phyloP scores from a whole-genome alignment of 257 asterid species.

The Solanum clarkiae region DNA sequence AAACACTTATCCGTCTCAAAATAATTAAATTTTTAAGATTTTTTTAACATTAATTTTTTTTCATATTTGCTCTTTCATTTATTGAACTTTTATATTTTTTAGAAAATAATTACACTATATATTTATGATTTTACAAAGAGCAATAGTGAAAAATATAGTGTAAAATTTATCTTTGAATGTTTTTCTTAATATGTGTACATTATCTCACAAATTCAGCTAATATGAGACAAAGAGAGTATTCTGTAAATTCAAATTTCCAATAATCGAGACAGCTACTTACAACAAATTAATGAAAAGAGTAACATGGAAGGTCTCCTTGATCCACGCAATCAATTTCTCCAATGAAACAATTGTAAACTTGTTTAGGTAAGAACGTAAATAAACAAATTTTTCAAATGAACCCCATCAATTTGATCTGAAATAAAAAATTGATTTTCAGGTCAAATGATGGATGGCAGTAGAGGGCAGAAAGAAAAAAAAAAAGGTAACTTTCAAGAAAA shows the following conservation, averaged over 20 bases:
- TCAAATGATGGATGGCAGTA: slow-evolving; percentile 1
- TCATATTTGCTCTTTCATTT: too few relatives aligned
- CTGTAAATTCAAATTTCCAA: not conserved
- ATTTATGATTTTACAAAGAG: too few relatives aligned
- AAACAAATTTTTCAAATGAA: slow-evolving; percentile 16
- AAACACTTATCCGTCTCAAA: too few relatives aligned
- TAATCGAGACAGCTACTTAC: not conserved
- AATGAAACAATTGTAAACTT: slow-evolving; percentile 7
- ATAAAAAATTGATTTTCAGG: slow-evolving; percentile 4
- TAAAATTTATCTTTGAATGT: too few relatives aligned
- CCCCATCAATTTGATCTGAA: slow-evolving; percentile 16
- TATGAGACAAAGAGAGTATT: too few relatives aligned
- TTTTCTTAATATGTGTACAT: too few relatives aligned
- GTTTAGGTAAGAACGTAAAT: slow-evolving; percentile 20
- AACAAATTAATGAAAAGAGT: not conserved
- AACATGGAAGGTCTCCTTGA: not conserved
- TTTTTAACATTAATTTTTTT: too few relatives aligned
- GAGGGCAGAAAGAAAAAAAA: not conserved
- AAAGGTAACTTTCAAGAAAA: not conserved
- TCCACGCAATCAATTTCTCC: slow-evolving; percentile 2
- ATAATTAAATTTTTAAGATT: too few relatives aligned
- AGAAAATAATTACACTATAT: too few relatives aligned
- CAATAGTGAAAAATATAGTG: too few relatives aligned
- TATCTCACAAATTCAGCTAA: too few relatives aligned
- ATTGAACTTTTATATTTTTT: too few relatives aligned